Percentiles rank a stretch among this genome's conserved stretches.
phyloP scores from a whole-genome alignment of 78 protist species.

The Pigoraptor vietnamica region DNA sequence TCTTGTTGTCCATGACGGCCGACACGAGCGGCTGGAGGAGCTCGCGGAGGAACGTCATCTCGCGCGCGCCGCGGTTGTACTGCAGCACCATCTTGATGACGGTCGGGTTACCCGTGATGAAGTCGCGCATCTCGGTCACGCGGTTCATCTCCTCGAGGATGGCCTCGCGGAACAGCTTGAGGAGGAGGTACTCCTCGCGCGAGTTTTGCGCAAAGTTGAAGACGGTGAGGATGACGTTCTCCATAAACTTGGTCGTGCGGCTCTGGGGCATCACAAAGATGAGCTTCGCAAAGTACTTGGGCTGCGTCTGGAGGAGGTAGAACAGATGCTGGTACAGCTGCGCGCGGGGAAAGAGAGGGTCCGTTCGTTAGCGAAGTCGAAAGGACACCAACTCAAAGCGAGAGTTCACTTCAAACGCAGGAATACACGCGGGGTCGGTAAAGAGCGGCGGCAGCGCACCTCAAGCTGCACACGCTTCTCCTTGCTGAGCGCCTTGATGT shows the following conservation, averaged over 20 bases:
- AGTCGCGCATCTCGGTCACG: background rate
- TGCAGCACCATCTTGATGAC: conserved; percentile 7
- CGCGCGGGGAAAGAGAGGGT: background rate
- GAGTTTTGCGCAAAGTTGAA: conserved; percentile 34
- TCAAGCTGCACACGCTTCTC: background rate
- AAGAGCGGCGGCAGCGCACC: no score
- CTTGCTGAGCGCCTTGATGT: background rate
- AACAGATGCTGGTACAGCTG: conserved; percentile 36
- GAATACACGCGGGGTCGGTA: no score
- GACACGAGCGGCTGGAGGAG: background rate
- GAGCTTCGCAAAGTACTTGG: conserved; percentile 46
- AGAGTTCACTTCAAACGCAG: no score
- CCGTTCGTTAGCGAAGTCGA: no score
- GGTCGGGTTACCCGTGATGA: conserved; percentile 8
- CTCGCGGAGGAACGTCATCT: background rate
- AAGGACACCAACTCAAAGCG: no score
- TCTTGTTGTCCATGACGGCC: background rate
- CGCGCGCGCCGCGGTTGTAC: conserved; percentile 1
- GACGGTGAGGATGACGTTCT: conserved; percentile 22
- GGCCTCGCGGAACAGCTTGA: conserved; percentile 22
- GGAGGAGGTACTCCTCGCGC: conserved; percentile 41
- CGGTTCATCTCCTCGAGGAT: conserved; percentile 12
- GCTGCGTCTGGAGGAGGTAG: conserved; percentile 54
- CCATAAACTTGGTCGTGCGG: conserved; percentile 17
- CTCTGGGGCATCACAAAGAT: background rate